phyloP scores from a whole-genome alignment of 1,139 yeast genomes.

The Trichomonascaceae sp. region DNA sequence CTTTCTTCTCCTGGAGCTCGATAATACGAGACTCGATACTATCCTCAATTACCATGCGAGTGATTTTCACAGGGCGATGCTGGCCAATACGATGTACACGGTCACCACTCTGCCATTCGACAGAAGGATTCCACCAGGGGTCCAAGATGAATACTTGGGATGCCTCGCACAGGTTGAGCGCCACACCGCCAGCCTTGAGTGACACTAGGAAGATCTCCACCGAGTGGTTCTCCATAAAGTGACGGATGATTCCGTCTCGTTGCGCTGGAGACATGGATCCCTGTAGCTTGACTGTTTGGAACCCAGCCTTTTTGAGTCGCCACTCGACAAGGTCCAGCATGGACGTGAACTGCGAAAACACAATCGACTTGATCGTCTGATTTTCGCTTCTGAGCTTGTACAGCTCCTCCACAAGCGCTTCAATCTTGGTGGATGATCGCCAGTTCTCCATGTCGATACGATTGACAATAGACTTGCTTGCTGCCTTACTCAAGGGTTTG shows the following conservation, averaged over 20 bases:
- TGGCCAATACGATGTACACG: slow-evolving; percentile 97
- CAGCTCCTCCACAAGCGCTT: slow-evolving; percentile 86
- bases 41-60: slow-evolving; percentile 87
- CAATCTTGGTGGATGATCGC: slow-evolving; percentile 92
- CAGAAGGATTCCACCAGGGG: slow-evolving; percentile 99
- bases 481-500: slow-evolving; percentile 31
- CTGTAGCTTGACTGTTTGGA: slow-evolving; percentile 81
- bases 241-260: slow-evolving; percentile 77
- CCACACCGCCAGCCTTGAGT: slow-evolving; percentile 97
- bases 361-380: slow-evolving; percentile 87
- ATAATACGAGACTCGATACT: slow-evolving; percentile 93
- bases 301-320: slow-evolving; percentile 89
- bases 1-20: slow-evolving; percentile 92
- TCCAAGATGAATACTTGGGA: slow-evolving; percentile 90
- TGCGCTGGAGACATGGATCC: slow-evolving; percentile 96
- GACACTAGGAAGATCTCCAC: slow-evolving; percentile 93
- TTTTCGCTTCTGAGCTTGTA: slow-evolving; percentile 76
- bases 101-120: slow-evolving; percentile 97
- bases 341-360: slow-evolving; percentile 91
- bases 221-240: slow-evolving; percentile 81
- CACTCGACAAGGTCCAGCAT: slow-evolving; percentile 94
- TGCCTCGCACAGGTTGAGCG: slow-evolving; percentile 89
- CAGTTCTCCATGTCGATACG: slow-evolving; percentile 77
- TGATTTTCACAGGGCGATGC: slow-evolving; percentile 84
- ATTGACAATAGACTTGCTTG: slow-evolving; percentile 62